Percentiles rank a stretch among this genome's conserved stretches.
These are phyloP conservation scores for Zoysia matrella DNA, from an alignment of 202 grass and related monocot genomes.

Conservation along the genomic window DNA sequence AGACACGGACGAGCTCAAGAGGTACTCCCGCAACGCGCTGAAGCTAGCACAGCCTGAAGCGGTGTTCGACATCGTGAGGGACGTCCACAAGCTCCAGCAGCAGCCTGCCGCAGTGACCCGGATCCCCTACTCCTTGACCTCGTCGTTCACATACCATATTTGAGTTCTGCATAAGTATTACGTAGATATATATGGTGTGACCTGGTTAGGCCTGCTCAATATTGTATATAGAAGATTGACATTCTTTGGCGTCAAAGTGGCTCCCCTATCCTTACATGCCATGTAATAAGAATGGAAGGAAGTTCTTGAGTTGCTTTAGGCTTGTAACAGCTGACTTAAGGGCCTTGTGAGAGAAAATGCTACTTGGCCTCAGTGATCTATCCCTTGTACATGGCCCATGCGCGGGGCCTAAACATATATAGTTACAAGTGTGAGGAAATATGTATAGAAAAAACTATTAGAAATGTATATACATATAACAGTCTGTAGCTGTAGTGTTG, in stretches of 20 bases:
- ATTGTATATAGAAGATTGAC: constrained; percentile 43
- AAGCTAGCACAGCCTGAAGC: constrained; percentile 74
- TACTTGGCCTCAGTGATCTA: not conserved
- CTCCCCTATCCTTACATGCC: not conserved
- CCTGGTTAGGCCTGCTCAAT: not conserved
- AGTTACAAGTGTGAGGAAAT: no score
- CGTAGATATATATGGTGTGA: not conserved
- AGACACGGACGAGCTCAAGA: constrained; percentile 33
- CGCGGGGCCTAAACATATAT: no score
- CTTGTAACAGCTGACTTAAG: constrained; percentile 18
- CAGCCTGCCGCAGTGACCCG: constrained; percentile 44
- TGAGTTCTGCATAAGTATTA: constrained; percentile 33
- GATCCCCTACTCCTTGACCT: constrained; percentile 56
- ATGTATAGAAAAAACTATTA: no score
- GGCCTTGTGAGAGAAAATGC: constrained; percentile 7
- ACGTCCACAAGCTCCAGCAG: constrained; percentile 74
- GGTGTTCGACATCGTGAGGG: constrained; percentile 79
- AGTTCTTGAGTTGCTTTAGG: constrained; percentile 15
- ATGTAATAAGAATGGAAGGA: not conserved
- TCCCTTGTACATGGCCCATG: no score
- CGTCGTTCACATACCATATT: constrained; percentile 50
- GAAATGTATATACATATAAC: no score
- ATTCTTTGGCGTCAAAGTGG: constrained; percentile 30
- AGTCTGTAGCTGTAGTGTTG: no score
- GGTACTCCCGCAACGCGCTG: constrained; percentile 62